Base-by-base conservation (phyloP, 768 basidiomycete genomes). In the Cystobasidiopsis lactophilus region DNA sequence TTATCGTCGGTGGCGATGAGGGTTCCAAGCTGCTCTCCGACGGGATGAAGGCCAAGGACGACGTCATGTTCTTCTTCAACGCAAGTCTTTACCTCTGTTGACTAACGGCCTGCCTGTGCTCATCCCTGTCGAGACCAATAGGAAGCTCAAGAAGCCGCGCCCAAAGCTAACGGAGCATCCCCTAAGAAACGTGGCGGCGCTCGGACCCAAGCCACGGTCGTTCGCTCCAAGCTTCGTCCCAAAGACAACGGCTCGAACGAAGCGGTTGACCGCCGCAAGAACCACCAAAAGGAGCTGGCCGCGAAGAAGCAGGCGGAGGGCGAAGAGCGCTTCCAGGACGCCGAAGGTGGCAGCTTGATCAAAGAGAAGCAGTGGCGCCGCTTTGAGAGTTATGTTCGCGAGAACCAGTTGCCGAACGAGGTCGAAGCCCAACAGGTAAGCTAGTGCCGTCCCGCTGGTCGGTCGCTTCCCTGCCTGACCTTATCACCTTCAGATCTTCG, bases 301-400 rank as follows among this genome's bases (percentile, higher is more conserved):
- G 70, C 71, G 31, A 73, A 72, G 57, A 67, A 88, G 40, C 86
- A 93, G 61, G 66, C 72, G 1, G 80, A 80, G 40, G 93, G 91
- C 16, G 62, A 95, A 38, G 75, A 79, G 54, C 80, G 76, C 63
- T 93, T 77, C 64, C 81, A 83, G 0, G 81, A 79, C 52, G 83
- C 79, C 5, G 78, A 75, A 31, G 82, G 76, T 0, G 69, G 71
- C 21, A 75, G 74, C 39, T 80, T 79, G 14, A 85, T 84, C 60
- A 80, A 88, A 62, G 85, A 84, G 35, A 95, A 96, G 66, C 76
- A 78, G 14, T 89, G 88, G 81, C 91, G 89, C 66, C 77, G 79
- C 56, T 96, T 91, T 70, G 85, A 85, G 69, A 91, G 86, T 60
- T 98, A 95, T 68, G 86, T 86, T 67, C 82, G 89, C 31, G 91